Evolutionary conservation across 2,329 filamentous ascomycete genomes (phyloP), one percentile per base, ranked within the genome.

Genomic region (Pseudogymnoascus sp.): DNA sequence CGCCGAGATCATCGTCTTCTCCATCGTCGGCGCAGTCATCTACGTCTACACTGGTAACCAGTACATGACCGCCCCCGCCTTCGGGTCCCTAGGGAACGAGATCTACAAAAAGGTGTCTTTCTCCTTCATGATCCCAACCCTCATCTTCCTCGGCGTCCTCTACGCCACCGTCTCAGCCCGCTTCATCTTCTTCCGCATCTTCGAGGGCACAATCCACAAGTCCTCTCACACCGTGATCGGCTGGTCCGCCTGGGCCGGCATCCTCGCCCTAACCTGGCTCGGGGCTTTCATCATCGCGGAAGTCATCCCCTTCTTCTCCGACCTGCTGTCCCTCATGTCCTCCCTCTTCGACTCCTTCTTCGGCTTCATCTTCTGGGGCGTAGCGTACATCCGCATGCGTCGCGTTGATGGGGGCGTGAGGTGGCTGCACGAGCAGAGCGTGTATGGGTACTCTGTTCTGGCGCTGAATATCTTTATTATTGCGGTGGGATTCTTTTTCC

Each of bases 341-440:
- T 91, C 91, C 3, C 83, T 96, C 1, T 96, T 96, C 72, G 91
- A 96, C 76, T 93, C 89, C 62, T 93, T 92, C 81, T 93, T 93
- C 71, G 93, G 93, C 23, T 97, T 96, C 80, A 96, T 96, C 72
- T 97, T 96, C 80, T 97, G 90, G 90, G 90, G 88, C 11, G 83
- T 91, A 1, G 90, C 89, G 0, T 93, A 91, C 72, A 83, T 92
- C 71, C 83, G 88, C 63, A 90, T 93, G 88, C 82, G 89, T 59
- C 78, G 77, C 18, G 87, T 83, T 1, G 87, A 90, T 67, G 81
- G 84, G 37, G 80, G 81, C 5, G 72, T 80, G 2, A 76, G 78
- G 0, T 73, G 72, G 71, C 34, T 74, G 4, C 60, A 64, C 8
- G 69, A 73, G 29, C 67, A 71, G 23, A 68, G 69, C 2, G 16